These are phyloP conservation scores for Trametes villosa DNA, from an alignment of 768 basidiomycete genomes.

Conservation along the genomic window DNA sequence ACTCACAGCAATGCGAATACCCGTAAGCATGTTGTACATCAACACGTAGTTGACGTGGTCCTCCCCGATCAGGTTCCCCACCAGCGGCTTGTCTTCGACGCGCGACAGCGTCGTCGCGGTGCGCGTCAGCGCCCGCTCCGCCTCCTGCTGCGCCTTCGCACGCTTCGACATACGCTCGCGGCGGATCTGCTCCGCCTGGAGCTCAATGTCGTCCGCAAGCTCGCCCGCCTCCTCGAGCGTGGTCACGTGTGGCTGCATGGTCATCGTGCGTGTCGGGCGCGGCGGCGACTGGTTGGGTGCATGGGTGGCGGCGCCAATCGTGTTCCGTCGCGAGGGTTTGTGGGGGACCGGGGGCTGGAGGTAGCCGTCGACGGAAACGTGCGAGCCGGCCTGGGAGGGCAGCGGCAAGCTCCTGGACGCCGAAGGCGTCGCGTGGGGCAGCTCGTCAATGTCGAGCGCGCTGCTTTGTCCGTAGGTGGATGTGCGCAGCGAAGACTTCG, in stretches of 20 bases:
- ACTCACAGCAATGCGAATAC: constrained; percentile 91
- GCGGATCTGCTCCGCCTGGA: constrained; percentile 88
- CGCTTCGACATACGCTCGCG: constrained; percentile 76
- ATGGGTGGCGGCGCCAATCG: constrained; percentile 56
- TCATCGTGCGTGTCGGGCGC: constrained; percentile 27
- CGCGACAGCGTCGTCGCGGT: constrained; percentile 29
- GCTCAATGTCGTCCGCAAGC: constrained; percentile 80
- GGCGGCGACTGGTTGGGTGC: constrained; percentile 19
- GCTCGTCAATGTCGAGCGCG: constrained; percentile 29
- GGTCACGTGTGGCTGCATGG: constrained; percentile 21
- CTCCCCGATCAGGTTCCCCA: constrained; percentile 97
- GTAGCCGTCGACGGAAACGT: constrained; percentile 48
- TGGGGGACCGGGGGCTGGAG: constrained; percentile 53
- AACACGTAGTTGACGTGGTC: constrained; percentile 98
- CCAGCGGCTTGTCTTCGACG: constrained; percentile 56
- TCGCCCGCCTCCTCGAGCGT: constrained; percentile 49
- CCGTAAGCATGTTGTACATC: constrained; percentile 99
- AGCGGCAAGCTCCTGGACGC: constrained; percentile 14
- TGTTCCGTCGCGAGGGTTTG: constrained; percentile 66
- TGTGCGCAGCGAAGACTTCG: constrained; percentile 45
- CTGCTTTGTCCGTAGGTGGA: constrained; percentile 30
- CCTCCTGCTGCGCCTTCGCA: constrained; percentile 65
- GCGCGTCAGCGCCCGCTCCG: constrained; percentile 54
- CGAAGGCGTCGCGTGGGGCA: constrained; percentile 28
- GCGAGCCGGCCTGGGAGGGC: constrained; percentile 23